phyloP scores from a whole-genome alignment of 768 basidiomycete species.

The Suillus luteus region DNA sequence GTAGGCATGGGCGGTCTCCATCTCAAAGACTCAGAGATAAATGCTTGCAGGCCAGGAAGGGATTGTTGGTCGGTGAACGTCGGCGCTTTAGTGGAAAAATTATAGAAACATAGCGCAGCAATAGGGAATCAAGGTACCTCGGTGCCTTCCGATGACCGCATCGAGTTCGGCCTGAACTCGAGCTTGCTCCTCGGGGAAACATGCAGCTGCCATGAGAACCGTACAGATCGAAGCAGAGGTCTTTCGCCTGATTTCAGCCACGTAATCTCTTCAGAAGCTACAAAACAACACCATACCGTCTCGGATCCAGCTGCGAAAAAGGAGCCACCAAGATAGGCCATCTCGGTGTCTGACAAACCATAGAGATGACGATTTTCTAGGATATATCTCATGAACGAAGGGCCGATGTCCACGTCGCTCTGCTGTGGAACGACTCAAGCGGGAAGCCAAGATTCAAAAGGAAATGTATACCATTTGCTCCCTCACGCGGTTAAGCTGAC shows the following conservation, averaged over 20 bases:
- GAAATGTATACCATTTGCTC: background rate
- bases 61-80: background rate
- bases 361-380: background rate
- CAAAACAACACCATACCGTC: background rate
- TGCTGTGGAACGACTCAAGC: background rate
- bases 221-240: background rate
- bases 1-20: background rate
- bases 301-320: background rate
- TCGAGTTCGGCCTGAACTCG: background rate
- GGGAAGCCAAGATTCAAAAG: background rate
- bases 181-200: background rate
- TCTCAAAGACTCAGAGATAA: background rate
- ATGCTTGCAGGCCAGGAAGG: background rate
- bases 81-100: background rate
- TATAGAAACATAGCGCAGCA: background rate
- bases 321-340: background rate
- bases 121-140: background rate
- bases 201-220: background rate
- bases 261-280: background rate
- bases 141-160: background rate
- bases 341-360: background rate
- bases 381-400: background rate
- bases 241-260: background rate
- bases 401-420: background rate
- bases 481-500: background rate